Percentiles rank a stretch among this genome's conserved stretches.
Conservation (phyloP, 192 early-diverging fungal genomes). For the Spinellus fusiger region DNA sequence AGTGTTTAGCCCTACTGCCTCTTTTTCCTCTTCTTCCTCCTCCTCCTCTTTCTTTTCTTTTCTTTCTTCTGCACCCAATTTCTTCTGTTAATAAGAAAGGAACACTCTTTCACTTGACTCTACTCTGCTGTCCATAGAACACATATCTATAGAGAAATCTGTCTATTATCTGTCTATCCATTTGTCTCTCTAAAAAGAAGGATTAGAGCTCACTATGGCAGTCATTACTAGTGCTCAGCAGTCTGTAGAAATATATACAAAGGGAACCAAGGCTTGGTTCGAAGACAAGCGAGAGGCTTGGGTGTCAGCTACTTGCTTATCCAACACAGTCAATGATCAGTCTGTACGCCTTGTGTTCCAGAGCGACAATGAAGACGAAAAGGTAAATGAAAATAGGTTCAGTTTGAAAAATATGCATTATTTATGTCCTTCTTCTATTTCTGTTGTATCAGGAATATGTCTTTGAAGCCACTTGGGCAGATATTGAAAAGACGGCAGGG, state of each 20-base stretch:
- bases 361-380: conserved; percentile 38
- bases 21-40: no score
- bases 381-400: neutral
- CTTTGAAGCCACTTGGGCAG: conserved; percentile 65
- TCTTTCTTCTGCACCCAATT: no score
- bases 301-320: conserved; percentile 59
- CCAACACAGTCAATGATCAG: conserved; percentile 43
- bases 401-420: neutral
- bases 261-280: conserved; percentile 83
- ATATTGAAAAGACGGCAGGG: conserved; percentile 61
- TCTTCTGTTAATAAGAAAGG: no score
- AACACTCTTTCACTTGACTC: no score
- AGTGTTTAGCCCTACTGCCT: no score
- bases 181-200: neutral
- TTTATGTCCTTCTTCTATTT: neutral
- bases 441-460: conserved; percentile 49
- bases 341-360: conserved; percentile 54
- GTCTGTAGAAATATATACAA: conserved; percentile 60
- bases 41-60: no score
- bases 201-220: conserved; percentile 2
- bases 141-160: no score
- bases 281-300: conserved; percentile 79
- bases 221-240: conserved; percentile 14
- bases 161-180: neutral
- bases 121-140: no score